Evolutionary conservation across 163 green algal genomes (phyloP).

Genomic region (Scenedesmus sp.): DNA sequence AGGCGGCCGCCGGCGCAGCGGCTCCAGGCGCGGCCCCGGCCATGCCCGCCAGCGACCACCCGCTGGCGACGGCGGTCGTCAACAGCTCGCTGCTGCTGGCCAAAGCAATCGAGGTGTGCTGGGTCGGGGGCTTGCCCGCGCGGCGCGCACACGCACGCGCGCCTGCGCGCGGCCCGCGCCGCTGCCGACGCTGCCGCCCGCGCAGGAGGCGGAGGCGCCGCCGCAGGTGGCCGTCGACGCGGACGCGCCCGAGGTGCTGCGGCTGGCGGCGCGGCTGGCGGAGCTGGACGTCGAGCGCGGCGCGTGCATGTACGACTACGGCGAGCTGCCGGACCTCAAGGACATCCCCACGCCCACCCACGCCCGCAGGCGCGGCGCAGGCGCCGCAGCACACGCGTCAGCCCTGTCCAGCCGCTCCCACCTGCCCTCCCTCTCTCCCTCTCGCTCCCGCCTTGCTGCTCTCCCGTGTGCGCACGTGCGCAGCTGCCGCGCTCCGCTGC

Average conservation of each 20-base stretch:
- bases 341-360: slow-evolving; percentile 33
- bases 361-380: slow-evolving; percentile 13
- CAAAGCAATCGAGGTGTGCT: slow-evolving; percentile 17
- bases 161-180: too few species aligned
- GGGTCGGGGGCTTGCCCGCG: not conserved
- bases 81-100: slow-evolving; percentile 32
- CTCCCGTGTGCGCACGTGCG: not conserved
- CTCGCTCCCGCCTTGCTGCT: not conserved
- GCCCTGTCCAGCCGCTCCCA: not conserved
- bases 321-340: not conserved
- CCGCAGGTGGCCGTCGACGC: slow-evolving; percentile 17
- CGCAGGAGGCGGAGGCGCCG: slow-evolving; percentile 22
- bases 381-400: too few species aligned
- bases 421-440: not conserved
- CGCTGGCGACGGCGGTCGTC: slow-evolving; percentile 9
- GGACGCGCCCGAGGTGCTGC: not conserved
- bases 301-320: slow-evolving; percentile 9
- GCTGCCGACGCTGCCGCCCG: too few species aligned
- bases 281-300: slow-evolving; percentile 31
- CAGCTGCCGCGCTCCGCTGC: not conserved
- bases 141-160: too few species aligned
- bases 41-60: slow-evolving; percentile 30
- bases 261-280: slow-evolving; percentile 26
- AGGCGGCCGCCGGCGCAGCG: not conserved
- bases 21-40: not conserved